Evolutionary conservation across 441 rosid genomes (phyloP), one percentile per base, ranked within the genome.

Genomic region (Breynia disticha): DNA sequence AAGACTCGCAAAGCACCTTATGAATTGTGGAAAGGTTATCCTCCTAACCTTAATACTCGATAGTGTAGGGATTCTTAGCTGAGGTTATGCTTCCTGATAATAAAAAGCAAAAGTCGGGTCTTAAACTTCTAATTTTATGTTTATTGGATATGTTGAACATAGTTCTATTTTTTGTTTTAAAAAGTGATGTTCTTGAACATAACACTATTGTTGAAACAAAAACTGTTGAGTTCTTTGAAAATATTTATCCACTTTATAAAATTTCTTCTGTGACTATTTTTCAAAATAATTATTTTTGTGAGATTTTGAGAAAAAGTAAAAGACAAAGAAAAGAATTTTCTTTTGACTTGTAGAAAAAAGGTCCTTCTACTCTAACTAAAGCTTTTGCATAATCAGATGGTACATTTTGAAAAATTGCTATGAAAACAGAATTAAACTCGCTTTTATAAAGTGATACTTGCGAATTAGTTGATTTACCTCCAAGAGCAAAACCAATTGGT

Each of bases 181-280:
- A 46, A 48, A 48, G 51, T 48, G 51, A 48, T 3, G 21, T 17
- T 11, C 51, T 48, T 48, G 2, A 48, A 17, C 4, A 11, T 18
- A 48, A 48, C 15, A 48, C 51, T 6, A 48, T 48, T 48, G 22
- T 48, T 7, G 51, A 48, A n/a, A n/a, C n/a, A n/a, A n/a, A n/a
- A n/a, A n/a, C n/a, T n/a, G n/a, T n/a, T n/a, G n/a, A n/a, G n/a
- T n/a, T 6, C 5, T 11, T 1, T 17, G 19, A 15, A 2, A 48
- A n/a, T 48, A 24, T 24, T 5, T 11, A 48, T 18, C 19, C n/a
- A n/a, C n/a, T n/a, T n/a, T n/a, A n/a, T n/a, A n/a, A n/a, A n/a
- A n/a, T n/a, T n/a, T n/a, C n/a, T n/a, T n/a, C n/a, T n/a, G n/a
- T n/a, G n/a, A n/a, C n/a, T n/a, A n/a, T n/a, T n/a, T n/a, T n/a